Evolutionary conservation across 2,329 filamentous ascomycete genomes (phyloP).

Genomic region (Elsinoe perseae): DNA sequence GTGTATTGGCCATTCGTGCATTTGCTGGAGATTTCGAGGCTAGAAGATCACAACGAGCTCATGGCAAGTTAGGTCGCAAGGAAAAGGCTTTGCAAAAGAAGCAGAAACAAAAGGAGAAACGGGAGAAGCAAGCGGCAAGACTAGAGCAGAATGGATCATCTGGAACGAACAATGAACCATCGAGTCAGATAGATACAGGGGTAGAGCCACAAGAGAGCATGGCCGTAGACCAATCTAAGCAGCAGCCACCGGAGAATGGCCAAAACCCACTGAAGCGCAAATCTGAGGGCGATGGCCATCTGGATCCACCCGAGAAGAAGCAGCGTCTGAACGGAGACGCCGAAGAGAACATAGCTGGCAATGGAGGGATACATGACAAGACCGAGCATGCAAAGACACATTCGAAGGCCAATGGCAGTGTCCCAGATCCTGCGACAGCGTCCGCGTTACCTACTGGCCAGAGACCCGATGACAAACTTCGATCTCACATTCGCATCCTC

Average conservation of each 20-base stretch:
- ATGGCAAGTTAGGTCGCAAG: not conserved
- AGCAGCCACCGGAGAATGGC: not conserved
- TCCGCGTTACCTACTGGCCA: constrained; percentile 9
- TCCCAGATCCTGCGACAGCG: constrained; percentile 20
- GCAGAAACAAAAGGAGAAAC: constrained; percentile 24
- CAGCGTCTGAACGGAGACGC: not conserved
- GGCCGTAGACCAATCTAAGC: not conserved
- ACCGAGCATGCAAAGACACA: constrained; percentile 15
- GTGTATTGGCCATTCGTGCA: constrained; percentile 81
- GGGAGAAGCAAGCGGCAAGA: constrained; percentile 31
- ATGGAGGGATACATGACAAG: constrained; percentile 12
- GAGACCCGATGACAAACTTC: constrained; percentile 16
- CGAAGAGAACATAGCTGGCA: constrained; percentile 3
- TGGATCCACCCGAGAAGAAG: not conserved
- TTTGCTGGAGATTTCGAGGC: constrained; percentile 60
- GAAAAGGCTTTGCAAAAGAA: constrained; percentile 20
- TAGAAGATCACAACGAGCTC: constrained; percentile 8
- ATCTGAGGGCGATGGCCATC: not conserved
- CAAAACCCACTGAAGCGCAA: not conserved
- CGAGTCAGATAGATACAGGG: not conserved
- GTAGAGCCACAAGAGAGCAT: not conserved
- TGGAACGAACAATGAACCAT: constrained; percentile 16
- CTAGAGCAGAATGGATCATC: constrained; percentile 31
- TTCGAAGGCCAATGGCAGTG: constrained; percentile 7
- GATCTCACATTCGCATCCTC: constrained; percentile 65